phyloP scores from a whole-genome alignment of 129 eudicot species.

The Lonicera japonica region DNA sequence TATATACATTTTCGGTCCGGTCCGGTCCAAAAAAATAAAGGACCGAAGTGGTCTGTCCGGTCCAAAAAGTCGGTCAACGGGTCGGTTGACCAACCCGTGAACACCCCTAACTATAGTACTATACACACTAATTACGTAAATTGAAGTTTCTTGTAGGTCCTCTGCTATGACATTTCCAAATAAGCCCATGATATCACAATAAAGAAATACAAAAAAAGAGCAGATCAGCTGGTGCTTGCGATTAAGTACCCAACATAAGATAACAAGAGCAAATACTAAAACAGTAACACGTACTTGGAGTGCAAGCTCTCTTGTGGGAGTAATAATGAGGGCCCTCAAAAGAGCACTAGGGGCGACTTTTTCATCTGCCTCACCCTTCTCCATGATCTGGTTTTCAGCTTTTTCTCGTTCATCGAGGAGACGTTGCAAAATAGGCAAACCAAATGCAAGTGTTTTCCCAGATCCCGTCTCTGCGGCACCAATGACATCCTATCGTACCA shows the following conservation, averaged over 20 bases:
- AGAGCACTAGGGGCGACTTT: slow-evolving; percentile 49
- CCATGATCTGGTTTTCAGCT: slow-evolving; percentile 36
- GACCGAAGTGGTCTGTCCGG: too few relatives aligned
- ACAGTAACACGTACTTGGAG: slow-evolving; percentile 55
- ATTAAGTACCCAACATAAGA: background rate
- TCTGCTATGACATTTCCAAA: background rate
- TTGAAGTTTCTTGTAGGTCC: background rate
- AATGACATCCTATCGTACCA: slow-evolving; percentile 67
- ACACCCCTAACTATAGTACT: too few relatives aligned
- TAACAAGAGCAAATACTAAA: slow-evolving; percentile 1
- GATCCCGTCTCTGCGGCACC: slow-evolving; percentile 99
- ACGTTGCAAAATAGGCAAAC: slow-evolving; percentile 91
- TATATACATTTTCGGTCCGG: too few relatives aligned
- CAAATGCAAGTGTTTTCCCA: slow-evolving; percentile 98
- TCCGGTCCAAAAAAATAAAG: too few relatives aligned
- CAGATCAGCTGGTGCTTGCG: background rate
- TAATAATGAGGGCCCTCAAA: slow-evolving; percentile 81
- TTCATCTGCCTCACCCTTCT: slow-evolving; percentile 46
- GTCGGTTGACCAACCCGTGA: too few relatives aligned
- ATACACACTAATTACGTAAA: background rate
- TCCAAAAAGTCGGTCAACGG: too few relatives aligned
- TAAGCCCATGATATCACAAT: background rate
- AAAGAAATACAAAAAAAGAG: background rate
- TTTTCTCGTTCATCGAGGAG: slow-evolving; percentile 88
- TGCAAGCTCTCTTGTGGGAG: slow-evolving; percentile 97